Evolutionary conservation across 2,329 filamentous ascomycete species (phyloP).

Genomic region (Hirsutella thompsonii): DNA sequence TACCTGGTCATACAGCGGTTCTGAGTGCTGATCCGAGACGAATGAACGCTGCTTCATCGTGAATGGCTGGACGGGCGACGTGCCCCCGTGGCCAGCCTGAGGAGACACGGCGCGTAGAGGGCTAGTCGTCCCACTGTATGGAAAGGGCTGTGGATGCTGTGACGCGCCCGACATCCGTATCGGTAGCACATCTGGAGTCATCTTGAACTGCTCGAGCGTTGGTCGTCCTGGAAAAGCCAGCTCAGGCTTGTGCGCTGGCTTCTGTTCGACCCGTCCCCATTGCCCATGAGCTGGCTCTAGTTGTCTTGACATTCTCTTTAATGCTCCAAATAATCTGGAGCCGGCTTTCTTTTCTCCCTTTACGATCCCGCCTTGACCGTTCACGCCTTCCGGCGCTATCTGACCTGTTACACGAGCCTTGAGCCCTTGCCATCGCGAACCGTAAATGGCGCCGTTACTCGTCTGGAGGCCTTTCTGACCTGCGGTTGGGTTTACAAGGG

Average conservation of each 20-base stretch:
- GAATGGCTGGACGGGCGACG: neutral
- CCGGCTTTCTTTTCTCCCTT: slow-evolving; percentile 9
- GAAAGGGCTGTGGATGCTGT: neutral
- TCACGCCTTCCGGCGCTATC: slow-evolving; percentile 6
- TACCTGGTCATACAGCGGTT: slow-evolving; percentile 22
- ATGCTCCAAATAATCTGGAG: slow-evolving; percentile 16
- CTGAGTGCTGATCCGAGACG: slow-evolving; percentile 3
- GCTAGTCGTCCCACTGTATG: neutral
- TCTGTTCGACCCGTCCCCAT: neutral
- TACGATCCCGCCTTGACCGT: slow-evolving; percentile 9
- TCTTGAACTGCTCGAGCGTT: neutral
- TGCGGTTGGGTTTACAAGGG: neutral
- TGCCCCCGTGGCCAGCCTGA: neutral
- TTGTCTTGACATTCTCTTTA: slow-evolving; percentile 14
- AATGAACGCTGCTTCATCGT: neutral
- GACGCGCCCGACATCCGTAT: neutral
- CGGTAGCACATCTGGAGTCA: neutral
- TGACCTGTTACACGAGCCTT: slow-evolving; percentile 20
- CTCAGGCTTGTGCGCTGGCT: neutral
- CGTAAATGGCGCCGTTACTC: neutral
- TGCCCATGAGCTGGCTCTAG: neutral
- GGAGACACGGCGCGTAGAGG: neutral
- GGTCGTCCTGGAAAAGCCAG: neutral
- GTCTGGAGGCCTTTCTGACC: neutral
- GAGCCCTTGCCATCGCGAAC: slow-evolving; percentile 17